Evolutionary conservation across 2,329 filamentous ascomycete species (phyloP).

Genomic region (Sporothrix humicola): DNA sequence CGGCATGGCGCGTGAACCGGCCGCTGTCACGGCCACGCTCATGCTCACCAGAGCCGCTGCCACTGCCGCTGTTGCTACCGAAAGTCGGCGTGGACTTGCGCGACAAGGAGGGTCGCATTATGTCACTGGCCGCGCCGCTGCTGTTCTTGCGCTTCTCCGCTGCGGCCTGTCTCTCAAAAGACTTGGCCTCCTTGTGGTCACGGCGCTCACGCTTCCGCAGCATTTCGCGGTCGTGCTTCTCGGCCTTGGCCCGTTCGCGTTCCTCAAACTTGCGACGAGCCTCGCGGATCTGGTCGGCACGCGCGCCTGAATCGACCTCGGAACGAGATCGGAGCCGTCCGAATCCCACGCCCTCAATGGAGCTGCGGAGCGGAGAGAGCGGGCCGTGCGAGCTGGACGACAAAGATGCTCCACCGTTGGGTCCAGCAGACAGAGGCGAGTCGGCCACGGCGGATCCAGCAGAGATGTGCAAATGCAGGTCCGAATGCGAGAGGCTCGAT

Average conservation of each 20-base stretch:
- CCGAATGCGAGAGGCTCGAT: constrained; percentile 53
- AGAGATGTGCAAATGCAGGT: constrained; percentile 51
- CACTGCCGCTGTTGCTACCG: constrained; percentile 36
- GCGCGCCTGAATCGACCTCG: constrained; percentile 60
- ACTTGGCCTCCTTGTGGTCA: constrained; percentile 61
- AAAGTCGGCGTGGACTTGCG: constrained; percentile 40
- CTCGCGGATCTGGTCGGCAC: constrained; percentile 63
- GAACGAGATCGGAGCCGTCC: constrained; percentile 64
- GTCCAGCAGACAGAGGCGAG: constrained; percentile 39
- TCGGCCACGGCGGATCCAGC: constrained; percentile 36
- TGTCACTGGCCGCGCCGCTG: constrained; percentile 42
- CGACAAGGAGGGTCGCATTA: constrained; percentile 34
- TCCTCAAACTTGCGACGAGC: constrained; percentile 68
- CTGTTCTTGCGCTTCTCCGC: constrained; percentile 49
- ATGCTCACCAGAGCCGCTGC: constrained; percentile 34
- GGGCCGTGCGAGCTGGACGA: constrained; percentile 43
- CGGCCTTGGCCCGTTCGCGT: constrained; percentile 65
- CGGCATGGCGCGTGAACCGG: constrained; percentile 34
- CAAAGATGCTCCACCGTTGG: constrained; percentile 34
- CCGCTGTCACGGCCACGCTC: constrained; percentile 24
- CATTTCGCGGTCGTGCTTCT: constrained; percentile 66
- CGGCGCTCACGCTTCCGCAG: constrained; percentile 63
- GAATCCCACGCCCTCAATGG: constrained; percentile 62
- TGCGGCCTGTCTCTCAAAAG: constrained; percentile 55
- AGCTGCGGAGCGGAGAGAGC: constrained; percentile 62